Conservation (phyloP, 2,329 filamentous ascomycete genomes). For the Simplicillium aogashimaense region DNA sequence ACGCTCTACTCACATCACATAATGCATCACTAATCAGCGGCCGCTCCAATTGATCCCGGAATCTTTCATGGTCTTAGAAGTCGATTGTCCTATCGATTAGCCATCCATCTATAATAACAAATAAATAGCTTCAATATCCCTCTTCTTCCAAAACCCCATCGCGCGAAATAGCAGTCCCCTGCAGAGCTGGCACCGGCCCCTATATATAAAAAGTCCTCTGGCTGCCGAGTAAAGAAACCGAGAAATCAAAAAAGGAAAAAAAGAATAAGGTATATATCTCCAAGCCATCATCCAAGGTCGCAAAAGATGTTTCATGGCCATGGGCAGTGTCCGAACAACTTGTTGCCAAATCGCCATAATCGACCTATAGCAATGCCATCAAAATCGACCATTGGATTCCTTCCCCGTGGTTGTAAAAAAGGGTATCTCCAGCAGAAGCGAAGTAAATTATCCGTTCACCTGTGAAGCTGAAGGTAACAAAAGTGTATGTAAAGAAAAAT, state of each 20-base stretch:
- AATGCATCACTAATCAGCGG: no score
- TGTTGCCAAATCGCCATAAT: not conserved
- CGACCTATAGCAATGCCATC: not conserved
- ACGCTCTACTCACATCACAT: no score
- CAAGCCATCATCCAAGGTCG: not conserved
- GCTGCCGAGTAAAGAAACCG: not conserved
- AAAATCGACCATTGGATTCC: not conserved
- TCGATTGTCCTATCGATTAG: no score
- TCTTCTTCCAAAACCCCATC: not conserved
- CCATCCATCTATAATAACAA: not conserved
- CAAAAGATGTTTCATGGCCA: not conserved
- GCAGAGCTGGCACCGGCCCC: no score
- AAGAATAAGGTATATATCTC: constrained; percentile 3
- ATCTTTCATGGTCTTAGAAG: no score
- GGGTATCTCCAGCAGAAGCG: not conserved
- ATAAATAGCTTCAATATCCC: not conserved
- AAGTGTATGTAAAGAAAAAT: not conserved
- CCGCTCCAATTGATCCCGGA: no score
- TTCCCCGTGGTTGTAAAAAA: not conserved
- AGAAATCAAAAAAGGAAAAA: constrained; percentile 2
- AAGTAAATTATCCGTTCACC: constrained; percentile 1
- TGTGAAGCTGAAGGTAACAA: constrained; percentile 4
- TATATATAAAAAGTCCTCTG: no score
- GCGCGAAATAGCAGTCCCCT: not conserved
- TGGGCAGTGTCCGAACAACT: not conserved